Conservation (phyloP, 176 grass and related monocot genomes). For the Avena eriantha region DNA sequence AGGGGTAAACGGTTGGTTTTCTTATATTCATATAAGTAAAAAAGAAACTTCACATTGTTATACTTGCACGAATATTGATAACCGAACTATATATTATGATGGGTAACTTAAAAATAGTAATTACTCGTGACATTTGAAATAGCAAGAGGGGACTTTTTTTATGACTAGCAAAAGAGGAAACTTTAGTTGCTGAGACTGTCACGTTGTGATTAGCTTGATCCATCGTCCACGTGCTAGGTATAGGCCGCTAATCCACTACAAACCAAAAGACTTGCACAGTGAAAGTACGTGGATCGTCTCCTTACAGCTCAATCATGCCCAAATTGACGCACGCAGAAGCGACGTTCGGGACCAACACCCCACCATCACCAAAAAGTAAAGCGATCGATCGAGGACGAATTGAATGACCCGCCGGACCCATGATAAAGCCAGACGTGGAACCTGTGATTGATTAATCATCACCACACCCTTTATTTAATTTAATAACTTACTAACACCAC, state of each 20-base stretch:
- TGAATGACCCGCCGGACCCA: neutral
- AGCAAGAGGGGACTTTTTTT: no score
- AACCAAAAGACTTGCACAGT: neutral
- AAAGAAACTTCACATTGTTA: no score
- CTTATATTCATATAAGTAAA: no score
- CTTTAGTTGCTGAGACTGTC: no score
- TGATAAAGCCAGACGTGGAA: constrained; percentile 8
- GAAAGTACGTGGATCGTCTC: neutral
- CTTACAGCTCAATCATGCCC: constrained; percentile 31
- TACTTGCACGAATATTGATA: no score
- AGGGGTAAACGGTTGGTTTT: no score
- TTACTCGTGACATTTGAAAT: no score
- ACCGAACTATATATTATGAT: no score
- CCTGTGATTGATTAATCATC: constrained; percentile 20
- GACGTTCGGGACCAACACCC: constrained; percentile 28
- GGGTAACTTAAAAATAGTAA: no score
- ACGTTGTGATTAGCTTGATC: neutral
- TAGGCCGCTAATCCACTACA: neutral
- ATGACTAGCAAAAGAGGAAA: no score
- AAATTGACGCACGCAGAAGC: constrained; percentile 37
- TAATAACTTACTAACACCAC: constrained; percentile 22
- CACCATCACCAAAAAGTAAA: constrained; percentile 19
- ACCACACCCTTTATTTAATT: constrained; percentile 39
- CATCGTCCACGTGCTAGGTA: neutral
- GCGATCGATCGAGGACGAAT: constrained; percentile 23